Base-by-base conservation (phyloP, 1,284 basidiomycete species). In the Xanthoconium separans region DNA sequence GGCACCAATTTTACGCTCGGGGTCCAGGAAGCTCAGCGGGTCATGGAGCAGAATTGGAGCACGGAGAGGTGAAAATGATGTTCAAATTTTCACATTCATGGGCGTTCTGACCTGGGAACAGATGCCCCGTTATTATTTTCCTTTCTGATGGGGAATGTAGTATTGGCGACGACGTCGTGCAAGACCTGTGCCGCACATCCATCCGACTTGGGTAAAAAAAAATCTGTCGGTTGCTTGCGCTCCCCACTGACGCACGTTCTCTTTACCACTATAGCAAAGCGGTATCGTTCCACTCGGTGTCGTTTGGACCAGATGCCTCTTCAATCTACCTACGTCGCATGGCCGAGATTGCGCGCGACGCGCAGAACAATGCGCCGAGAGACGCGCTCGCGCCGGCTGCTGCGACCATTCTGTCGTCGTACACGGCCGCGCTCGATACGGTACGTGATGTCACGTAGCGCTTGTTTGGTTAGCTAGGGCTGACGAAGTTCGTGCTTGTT, bases 91-190 rank as follows among this genome's bases (percentile, higher is more conserved):
- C n/a, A 16, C 27, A 7, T 27, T 27, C 27, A 58, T 11, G 13
- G 1, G 11, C 18, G 34, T 48, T 16, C 34, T 22, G 9, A 22
- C 4, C 10, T 18, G 13, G 50, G 13, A 12, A 16, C 22, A 85
- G 84, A 52, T 64, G 71, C 0, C 84, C 84, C 0, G 76, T 86
- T n/a, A 68, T 85, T n/a, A 76, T 86, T 30, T 85, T 85, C 65
- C 70, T 86, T 16, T 85, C 84, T 0, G 83, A 84, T 54, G 84
- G 84, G 0, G 77, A 82, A 65, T 77, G 77, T 51, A 31, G 44
- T 2, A 70, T 80, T 18, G 53, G 53, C 0, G 79, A 84, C 49
- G 22, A 64, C 1, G 64, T 66, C 0, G 68, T 83, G 51, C 76
- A 79, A 24, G 73, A 76, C 55, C 47, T 85, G 2, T 80, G 79